A percentile compares a stretch with the other conserved stretches of the same genome.
Conservation (phyloP, 345 rosid genomes). For the Populus tremula region DNA sequence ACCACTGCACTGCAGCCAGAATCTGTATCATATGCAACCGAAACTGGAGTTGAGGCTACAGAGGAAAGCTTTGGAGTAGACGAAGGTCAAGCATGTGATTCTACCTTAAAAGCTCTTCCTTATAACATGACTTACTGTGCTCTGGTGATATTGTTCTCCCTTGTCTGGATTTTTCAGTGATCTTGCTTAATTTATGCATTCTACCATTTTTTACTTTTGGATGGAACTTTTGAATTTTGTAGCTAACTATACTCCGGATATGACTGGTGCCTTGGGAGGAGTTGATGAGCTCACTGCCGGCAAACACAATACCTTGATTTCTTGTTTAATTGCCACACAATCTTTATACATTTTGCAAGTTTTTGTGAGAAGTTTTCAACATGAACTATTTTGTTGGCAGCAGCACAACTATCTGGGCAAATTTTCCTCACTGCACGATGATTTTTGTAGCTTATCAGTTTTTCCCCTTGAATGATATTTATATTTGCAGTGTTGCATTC, state of each 20-base stretch:
- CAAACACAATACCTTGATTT: neutral
- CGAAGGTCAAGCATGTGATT: constrained; percentile 48
- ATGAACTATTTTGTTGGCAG: neutral
- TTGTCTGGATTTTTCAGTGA: neutral
- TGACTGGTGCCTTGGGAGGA: neutral
- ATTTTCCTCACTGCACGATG: neutral
- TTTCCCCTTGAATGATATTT: neutral
- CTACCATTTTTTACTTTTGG: neutral
- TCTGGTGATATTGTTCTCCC: neutral
- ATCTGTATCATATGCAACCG: constrained; percentile 41
- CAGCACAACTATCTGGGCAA: neutral
- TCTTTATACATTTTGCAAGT: too few relatives aligned
- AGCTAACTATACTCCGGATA: neutral
- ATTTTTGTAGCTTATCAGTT: neutral
- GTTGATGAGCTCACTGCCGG: neutral
- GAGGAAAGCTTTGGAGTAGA: constrained; percentile 42
- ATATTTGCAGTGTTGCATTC: constrained; percentile 2
- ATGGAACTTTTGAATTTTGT: neutral
- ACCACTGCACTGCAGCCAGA: constrained; percentile 56
- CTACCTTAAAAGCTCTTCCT: constrained; percentile 5
- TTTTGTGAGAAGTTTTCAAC: neutral
- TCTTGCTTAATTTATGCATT: neutral
- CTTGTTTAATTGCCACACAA: too few relatives aligned
- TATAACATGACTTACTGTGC: neutral
- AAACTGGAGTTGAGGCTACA: constrained; percentile 23